Percentiles rank a stretch among this genome's conserved stretches.
phyloP scores from a whole-genome alignment of 257 asterid species.

The Solanum bulbocastanum region DNA sequence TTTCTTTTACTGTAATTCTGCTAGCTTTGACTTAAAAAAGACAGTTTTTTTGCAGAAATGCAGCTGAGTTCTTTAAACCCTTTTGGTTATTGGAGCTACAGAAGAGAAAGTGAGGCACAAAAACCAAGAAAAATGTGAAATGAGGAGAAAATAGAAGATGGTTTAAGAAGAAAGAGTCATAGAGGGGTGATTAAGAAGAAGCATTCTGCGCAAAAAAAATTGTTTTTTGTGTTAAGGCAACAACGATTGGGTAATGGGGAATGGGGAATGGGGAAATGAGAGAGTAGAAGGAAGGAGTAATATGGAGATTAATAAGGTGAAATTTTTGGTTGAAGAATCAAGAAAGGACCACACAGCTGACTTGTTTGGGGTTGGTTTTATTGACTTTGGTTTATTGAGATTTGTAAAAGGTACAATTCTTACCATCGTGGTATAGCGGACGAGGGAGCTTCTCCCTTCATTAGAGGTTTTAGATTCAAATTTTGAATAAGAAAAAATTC shows the following conservation, averaged over 20 bases:
- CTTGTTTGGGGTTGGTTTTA: conserved; percentile 30
- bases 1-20: background rate
- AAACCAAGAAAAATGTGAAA: background rate
- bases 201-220: background rate
- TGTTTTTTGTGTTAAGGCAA: background rate
- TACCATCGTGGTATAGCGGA: background rate
- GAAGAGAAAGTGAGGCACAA: background rate
- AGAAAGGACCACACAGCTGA: conserved; percentile 34
- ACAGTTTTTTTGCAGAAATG: background rate
- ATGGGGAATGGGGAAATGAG: background rate
- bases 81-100: background rate
- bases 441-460: accelerated
- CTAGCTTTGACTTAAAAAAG: conserved; percentile 1
- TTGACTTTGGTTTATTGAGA: conserved; percentile 18
- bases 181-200: conserved; percentile 19
- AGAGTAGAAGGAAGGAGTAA: background rate
- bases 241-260: background rate
- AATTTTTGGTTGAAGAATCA: background rate
- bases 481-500: too few relatives aligned
- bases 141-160: background rate
- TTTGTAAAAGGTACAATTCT: background rate
- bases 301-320: conserved; percentile 2
- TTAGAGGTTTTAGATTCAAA: accelerated
- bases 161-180: background rate
- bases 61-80: background rate